Conservation (phyloP, 805 yeast species). For the Middelhovenomyces tepae region DNA sequence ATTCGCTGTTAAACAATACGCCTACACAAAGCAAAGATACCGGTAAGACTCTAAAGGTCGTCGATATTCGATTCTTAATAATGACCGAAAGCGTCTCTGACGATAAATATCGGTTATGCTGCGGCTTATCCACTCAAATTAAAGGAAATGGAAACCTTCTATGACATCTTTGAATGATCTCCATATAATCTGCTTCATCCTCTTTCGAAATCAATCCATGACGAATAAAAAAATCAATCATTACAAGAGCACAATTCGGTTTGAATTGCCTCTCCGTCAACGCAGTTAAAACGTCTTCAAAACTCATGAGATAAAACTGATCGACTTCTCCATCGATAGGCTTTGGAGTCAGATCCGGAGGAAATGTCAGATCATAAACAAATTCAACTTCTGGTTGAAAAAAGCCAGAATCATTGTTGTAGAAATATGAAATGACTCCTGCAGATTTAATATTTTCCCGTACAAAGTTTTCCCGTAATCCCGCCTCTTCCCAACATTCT, state of each 20-base stretch:
- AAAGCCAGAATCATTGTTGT: slow-evolving; percentile 39
- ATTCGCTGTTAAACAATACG: too few species aligned
- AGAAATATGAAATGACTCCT: slow-evolving; percentile 61
- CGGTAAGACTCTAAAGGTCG: too few species aligned
- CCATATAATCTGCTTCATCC: slow-evolving; percentile 56
- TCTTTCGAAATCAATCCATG: slow-evolving; percentile 65
- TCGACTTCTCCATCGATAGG: slow-evolving; percentile 73
- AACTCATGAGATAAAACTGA: slow-evolving; percentile 53
- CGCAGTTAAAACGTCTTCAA: slow-evolving; percentile 47
- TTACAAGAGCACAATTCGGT: slow-evolving; percentile 77
- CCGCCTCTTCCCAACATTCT: slow-evolving; percentile 90
- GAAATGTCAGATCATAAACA: slow-evolving; percentile 61
- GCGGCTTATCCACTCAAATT: too few species aligned
- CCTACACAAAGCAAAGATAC: too few species aligned
- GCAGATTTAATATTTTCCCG: slow-evolving; percentile 35
- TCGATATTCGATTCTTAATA: too few species aligned
- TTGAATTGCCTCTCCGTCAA: slow-evolving; percentile 60
- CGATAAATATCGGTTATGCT: too few species aligned
- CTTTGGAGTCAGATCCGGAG: slow-evolving; percentile 37
- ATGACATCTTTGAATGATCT: slow-evolving; percentile 53
- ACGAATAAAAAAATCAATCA: slow-evolving; percentile 80
- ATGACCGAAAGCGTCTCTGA: too few species aligned
- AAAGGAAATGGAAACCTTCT: slow-evolving; percentile 64
- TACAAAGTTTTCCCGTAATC: slow-evolving; percentile 49
- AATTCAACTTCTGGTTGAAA: slow-evolving; percentile 87